Conservation (phyloP, 257 asterid species). For the Primulina huaijiensis region DNA sequence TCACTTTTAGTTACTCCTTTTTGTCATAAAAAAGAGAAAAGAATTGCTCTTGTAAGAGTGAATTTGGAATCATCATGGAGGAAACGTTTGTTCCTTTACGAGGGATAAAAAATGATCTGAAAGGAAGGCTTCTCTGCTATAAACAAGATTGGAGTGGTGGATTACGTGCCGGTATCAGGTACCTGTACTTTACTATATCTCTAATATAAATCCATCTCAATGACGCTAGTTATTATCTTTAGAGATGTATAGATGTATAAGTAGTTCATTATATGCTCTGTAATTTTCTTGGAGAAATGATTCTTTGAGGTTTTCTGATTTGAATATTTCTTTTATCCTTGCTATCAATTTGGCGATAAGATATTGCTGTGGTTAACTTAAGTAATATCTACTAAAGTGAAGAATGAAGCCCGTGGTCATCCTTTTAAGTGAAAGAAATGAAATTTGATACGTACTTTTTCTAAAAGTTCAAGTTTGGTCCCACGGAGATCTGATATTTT, state of each 20-base stretch:
- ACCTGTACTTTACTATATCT: conserved; percentile 26
- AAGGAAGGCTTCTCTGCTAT: conserved; percentile 78
- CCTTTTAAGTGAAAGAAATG: background rate
- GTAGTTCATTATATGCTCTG: conserved; percentile 3
- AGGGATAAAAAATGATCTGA: conserved; percentile 86
- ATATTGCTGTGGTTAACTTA: background rate
- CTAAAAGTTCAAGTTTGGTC: background rate
- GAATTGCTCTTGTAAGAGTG: conserved; percentile 20
- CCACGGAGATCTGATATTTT: background rate
- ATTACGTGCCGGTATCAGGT: conserved; percentile 85
- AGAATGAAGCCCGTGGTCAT: background rate
- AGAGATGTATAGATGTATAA: background rate
- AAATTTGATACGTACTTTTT: no score
- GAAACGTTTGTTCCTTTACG: conserved; percentile 90
- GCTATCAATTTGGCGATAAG: conserved; percentile 7
- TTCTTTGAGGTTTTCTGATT: background rate
- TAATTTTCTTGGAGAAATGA: background rate
- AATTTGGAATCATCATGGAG: conserved; percentile 51
- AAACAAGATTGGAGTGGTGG: conserved; percentile 92
- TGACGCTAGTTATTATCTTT: conserved; percentile 2
- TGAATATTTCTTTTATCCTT: conserved; percentile 18
- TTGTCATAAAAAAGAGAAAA: conserved; percentile 1
- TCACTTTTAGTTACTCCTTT: conserved; percentile 18
- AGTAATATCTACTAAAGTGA: background rate
- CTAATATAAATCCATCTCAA: conserved; percentile 23